Conservation (phyloP, 164 flowering plant species). For the Protea cynaroides region DNA sequence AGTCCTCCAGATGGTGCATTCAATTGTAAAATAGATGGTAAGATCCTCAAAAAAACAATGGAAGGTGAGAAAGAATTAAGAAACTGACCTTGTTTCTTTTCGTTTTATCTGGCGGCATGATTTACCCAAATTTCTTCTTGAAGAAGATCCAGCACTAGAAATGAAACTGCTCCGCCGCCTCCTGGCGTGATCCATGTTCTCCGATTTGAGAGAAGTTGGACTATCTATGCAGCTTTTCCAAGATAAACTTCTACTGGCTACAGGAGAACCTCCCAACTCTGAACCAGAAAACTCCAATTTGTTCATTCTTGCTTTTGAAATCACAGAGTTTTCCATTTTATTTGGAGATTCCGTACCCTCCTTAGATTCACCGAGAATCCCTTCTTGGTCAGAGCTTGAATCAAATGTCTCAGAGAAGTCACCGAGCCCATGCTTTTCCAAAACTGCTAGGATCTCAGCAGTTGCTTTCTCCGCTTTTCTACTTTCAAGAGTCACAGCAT, state of each 20-base stretch:
- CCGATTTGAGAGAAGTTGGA: constrained; percentile 33
- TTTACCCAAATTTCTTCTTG: constrained; percentile 49
- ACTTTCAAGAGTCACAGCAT: constrained; percentile 58
- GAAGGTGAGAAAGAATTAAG: neutral
- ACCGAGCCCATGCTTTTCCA: constrained; percentile 52
- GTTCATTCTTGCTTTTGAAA: constrained; percentile 21
- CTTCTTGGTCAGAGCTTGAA: constrained; percentile 59
- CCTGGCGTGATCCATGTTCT: constrained; percentile 25
- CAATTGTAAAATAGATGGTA: too few species aligned
- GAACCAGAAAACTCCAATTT: constrained; percentile 37
- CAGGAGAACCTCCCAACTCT: constrained; percentile 41
- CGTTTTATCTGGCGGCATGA: constrained; percentile 75
- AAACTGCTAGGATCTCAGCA: constrained; percentile 64
- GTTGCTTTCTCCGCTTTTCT: constrained; percentile 81
- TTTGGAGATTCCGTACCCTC: constrained; percentile 20
- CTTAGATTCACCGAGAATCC: constrained; percentile 23
- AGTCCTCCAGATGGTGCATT: neutral
- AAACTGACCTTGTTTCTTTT: constrained; percentile 42
- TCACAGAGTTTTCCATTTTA: constrained; percentile 26
- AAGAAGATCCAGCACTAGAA: constrained; percentile 35
- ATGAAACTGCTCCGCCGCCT: constrained; percentile 36
- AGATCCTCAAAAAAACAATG: neutral
- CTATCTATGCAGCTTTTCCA: constrained; percentile 60
- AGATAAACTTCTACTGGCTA: constrained; percentile 56
- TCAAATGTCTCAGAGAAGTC: constrained; percentile 54